Conservation (phyloP, 495 filamentous ascomycete species). For the Penicillium goetzii region DNA sequence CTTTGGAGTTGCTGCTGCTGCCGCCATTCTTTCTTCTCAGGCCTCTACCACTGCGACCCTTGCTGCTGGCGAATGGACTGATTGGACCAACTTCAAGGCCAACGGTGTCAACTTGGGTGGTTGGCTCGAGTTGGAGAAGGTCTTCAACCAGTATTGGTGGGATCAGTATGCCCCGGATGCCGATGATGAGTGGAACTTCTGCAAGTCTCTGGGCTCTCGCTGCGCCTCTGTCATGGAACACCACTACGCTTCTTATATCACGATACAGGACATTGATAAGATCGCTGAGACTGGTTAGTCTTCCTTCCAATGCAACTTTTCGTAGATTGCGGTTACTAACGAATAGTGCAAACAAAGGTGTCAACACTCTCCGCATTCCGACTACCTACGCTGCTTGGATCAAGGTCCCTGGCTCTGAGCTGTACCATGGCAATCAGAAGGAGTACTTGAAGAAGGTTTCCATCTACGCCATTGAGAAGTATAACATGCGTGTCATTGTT, state of each 20-base stretch:
- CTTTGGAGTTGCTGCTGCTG: slow-evolving; percentile 2
- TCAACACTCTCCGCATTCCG: slow-evolving; percentile 29
- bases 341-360: neutral
- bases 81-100: slow-evolving; percentile 23
- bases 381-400: slow-evolving; percentile 18
- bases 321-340: neutral
- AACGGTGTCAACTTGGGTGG: slow-evolving; percentile 9
- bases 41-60: slow-evolving; percentile 11
- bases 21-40: neutral
- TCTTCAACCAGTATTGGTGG: slow-evolving; percentile 12
- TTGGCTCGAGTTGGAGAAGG: slow-evolving; percentile 19
- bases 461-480: slow-evolving; percentile 27
- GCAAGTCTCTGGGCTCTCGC: slow-evolving; percentile 3
- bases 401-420: slow-evolving; percentile 29
- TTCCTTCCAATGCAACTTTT: neutral
- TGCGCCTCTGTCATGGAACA: slow-evolving; percentile 4
- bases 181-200: slow-evolving; percentile 29
- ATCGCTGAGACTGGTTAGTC: slow-evolving; percentile 20
- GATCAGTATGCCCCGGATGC: neutral
- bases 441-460: slow-evolving; percentile 28
- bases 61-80: slow-evolving; percentile 13
- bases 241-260: slow-evolving; percentile 36
- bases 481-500: slow-evolving; percentile 33
- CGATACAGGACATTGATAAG: slow-evolving; percentile 32
- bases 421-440: slow-evolving; percentile 31